Evolutionary conservation across 805 yeast genomes (phyloP).

Genomic region (Candida adriatica): DNA sequence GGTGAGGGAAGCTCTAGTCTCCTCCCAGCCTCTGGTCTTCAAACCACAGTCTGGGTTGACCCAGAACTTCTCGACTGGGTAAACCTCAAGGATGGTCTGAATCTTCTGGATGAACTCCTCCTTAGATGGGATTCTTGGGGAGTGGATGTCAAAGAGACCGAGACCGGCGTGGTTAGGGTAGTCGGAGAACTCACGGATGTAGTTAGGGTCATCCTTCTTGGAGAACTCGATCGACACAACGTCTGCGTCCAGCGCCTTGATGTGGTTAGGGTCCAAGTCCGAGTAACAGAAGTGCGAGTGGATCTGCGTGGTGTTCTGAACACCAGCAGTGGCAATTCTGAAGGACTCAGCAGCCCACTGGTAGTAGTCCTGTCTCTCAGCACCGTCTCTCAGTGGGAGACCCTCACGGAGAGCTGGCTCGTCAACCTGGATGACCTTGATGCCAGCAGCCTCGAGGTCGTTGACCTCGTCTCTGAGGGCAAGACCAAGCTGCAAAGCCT

Average conservation of each 20-base stretch:
- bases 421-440: constrained; percentile 96
- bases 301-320: constrained; percentile 88
- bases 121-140: constrained; percentile 97
- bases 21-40: constrained; percentile 99
- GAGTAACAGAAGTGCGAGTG: constrained; percentile 99
- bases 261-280: constrained; percentile 98
- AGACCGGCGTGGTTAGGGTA: constrained; percentile 99
- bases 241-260: constrained; percentile 99
- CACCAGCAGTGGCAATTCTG: constrained; percentile 99
- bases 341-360: constrained; percentile 99
- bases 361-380: constrained; percentile 93
- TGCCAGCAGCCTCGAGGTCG: constrained; percentile 98
- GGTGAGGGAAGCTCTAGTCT: constrained; percentile 89
- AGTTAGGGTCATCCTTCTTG: constrained; percentile 98
- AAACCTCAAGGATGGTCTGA: constrained; percentile 88
- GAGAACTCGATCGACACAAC: constrained; percentile 99
- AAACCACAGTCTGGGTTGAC: constrained; percentile 99
- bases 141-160: constrained; percentile 98
- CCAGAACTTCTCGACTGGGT: constrained; percentile 99
- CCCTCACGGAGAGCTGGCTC: constrained; percentile 99
- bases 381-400: constrained; percentile 97
- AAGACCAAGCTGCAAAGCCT: constrained; percentile 93
- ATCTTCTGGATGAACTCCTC: constrained; percentile 94
- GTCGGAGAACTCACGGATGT: constrained; percentile 94
- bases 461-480: constrained; percentile 98